Evolutionary conservation across 257 asterid species (phyloP).

Genomic region (Jasminum sambac): DNA sequence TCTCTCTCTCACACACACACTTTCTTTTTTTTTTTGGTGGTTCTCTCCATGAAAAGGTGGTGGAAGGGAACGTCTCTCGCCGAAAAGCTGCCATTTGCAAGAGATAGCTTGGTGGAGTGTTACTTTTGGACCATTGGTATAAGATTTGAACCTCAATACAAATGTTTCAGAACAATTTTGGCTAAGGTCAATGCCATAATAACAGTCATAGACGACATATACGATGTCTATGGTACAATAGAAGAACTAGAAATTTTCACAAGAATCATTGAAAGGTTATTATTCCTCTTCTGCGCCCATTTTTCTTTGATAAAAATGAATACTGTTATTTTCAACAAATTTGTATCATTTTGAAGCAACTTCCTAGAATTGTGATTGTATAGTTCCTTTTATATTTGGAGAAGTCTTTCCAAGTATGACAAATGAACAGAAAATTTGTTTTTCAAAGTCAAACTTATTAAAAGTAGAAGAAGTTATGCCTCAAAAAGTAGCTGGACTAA

Average conservation of each 20-base stretch:
- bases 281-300: neutral
- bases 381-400: too few species aligned
- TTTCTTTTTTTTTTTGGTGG: too few species aligned
- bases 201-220: conserved; percentile 8
- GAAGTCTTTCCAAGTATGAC: too few species aligned
- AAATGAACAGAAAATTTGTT: too few species aligned
- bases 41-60: conserved; percentile 20
- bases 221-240: conserved; percentile 12
- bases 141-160: conserved; percentile 15
- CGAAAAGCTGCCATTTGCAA: conserved; percentile 17
- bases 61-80: conserved; percentile 12
- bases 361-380: too few species aligned
- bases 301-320: too few species aligned
- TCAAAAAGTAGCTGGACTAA: too few species aligned
- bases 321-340: too few species aligned
- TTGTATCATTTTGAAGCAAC: too few species aligned
- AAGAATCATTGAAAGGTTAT: neutral
- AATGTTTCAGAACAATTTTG: neutral
- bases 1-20: too few species aligned
- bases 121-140: conserved; percentile 18
- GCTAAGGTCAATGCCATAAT: conserved; percentile 1
- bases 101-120: conserved; percentile 18
- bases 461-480: too few species aligned
- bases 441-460: too few species aligned
- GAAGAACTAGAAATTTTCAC: conserved; percentile 18